Evolutionary conservation across 371 early-diverging fungal genomes (phyloP).

Genomic region (Smittium culicis): DNA sequence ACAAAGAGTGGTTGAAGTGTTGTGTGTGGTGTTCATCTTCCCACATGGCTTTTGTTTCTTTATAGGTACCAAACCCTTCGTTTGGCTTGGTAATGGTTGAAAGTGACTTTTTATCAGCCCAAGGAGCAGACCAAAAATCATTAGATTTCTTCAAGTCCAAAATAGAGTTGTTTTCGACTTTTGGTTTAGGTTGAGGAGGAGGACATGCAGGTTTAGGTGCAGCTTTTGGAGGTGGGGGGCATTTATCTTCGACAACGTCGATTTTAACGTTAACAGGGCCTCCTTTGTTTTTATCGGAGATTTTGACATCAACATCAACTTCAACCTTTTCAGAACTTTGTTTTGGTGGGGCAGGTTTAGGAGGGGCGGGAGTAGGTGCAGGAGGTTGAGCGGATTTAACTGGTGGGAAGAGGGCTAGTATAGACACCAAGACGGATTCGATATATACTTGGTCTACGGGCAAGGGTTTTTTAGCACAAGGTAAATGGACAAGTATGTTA

Average conservation of each 20-base stretch:
- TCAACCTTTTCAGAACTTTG: slow-evolving; percentile 4
- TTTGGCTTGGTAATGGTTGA: slow-evolving; percentile 26
- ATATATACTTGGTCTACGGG: slow-evolving; percentile 27
- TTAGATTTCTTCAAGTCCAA: slow-evolving; percentile 18
- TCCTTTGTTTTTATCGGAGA: slow-evolving; percentile 15
- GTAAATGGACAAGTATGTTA: slow-evolving; percentile 29
- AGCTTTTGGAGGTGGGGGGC: slow-evolving; percentile 10
- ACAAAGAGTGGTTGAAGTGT: slow-evolving; percentile 34
- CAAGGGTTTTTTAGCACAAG: slow-evolving; percentile 20
- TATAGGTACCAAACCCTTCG: slow-evolving; percentile 35
- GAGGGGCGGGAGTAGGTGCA: slow-evolving; percentile 3
- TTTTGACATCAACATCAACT: slow-evolving; percentile 19
- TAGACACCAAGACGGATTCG: slow-evolving; percentile 18
- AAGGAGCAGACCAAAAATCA: slow-evolving; percentile 27
- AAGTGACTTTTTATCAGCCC: slow-evolving; percentile 23
- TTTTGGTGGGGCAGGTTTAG: slow-evolving; percentile 21
- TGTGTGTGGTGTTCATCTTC: slow-evolving; percentile 34
- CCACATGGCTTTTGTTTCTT: slow-evolving; percentile 35
- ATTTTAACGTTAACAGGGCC: slow-evolving; percentile 18
- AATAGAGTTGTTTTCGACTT: not conserved
- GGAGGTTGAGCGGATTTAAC: slow-evolving; percentile 21
- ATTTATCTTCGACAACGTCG: slow-evolving; percentile 22
- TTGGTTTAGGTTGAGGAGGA: not conserved
- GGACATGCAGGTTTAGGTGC: slow-evolving; percentile 12
- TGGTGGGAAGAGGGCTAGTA: slow-evolving; percentile 30